Base-by-base conservation (phyloP, 805 yeast species). In the Wickerhamomyces hampshirensis region DNA sequence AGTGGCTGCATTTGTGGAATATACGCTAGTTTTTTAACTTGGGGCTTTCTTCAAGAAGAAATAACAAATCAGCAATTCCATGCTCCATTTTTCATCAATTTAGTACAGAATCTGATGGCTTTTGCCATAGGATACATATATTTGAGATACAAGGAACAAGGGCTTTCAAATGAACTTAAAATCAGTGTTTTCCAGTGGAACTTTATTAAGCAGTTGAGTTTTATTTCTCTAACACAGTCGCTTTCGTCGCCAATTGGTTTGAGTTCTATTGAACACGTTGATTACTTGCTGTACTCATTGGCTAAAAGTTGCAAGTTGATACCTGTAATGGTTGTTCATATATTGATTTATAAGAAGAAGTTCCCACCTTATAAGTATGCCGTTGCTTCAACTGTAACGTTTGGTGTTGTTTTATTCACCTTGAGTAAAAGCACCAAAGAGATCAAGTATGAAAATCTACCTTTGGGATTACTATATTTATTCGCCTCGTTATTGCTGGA, bases 41-140 rank as follows among this genome's bases (percentile, higher is more conserved):
- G 98, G 98, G 88, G 95, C 0, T 72, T 86, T 26, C 73, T 93
- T 10, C 98, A 93, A 55, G 98, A 93, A 58, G 78, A 91, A 31
- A 76, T 93, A 45, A 73, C 88, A 11, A 53, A 59, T 12, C 69
- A 66, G 19, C 67, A 65, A 35, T 89, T 87, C 63, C 73, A 78
- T 40, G 80, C 87, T 1, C 88, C 98, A 1, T 70, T 86, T 39
- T 69, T 87, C n/a, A 75, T 89, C 42, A 86, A 85, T 46, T 59
- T 77, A 16, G 64, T 77, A 2, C 98, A 91, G 60, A 80, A 89
- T 4, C 46, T 75, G 3, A 73, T 83, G 37, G 96, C 96, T 0
- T 70, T 77, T 30, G 18, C 78, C 0, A 73, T 83, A 1, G 96
- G 97, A 2, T 65, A 69, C 15, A 23, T 66, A 0, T 88, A 86